phyloP scores from a whole-genome alignment of 257 asterid genomes.

The Perilla frutescens region DNA sequence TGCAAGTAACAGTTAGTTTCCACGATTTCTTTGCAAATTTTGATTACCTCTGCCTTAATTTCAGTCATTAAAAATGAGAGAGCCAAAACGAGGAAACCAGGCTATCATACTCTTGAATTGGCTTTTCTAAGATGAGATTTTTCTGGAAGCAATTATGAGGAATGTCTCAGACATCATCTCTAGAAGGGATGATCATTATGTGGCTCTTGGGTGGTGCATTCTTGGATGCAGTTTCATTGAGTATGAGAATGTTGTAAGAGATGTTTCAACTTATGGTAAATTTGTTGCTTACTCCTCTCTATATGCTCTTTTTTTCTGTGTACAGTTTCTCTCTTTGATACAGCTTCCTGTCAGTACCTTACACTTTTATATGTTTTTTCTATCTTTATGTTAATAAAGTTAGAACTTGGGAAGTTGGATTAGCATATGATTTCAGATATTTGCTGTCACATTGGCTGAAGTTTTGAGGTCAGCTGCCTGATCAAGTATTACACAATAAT shows the following conservation, averaged over 20 bases:
- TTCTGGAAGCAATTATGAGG: constrained; percentile 56
- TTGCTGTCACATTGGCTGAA: constrained; percentile 18
- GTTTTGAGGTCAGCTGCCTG: constrained; percentile 18
- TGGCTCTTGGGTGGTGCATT: constrained; percentile 87
- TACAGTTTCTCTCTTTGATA: constrained; percentile 8
- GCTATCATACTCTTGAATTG: constrained; percentile 75
- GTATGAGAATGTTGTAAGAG: constrained; percentile 48
- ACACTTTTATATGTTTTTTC: background rate
- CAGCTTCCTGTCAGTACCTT: constrained; percentile 10
- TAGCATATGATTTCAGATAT: too few relatives aligned
- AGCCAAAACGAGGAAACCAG: constrained; percentile 61
- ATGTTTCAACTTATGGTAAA: constrained; percentile 62
- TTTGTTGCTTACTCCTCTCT: background rate
- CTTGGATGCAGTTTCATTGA: constrained; percentile 75
- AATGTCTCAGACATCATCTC: constrained; percentile 55
- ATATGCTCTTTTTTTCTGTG: background rate
- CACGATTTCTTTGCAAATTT: background rate
- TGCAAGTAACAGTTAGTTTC: background rate
- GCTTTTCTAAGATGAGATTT: constrained; percentile 75
- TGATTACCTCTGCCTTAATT: constrained; percentile 15
- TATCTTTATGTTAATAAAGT: background rate
- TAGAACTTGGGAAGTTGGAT: background rate
- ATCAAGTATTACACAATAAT: background rate
- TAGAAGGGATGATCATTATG: constrained; percentile 71
- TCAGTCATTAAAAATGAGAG: constrained; percentile 60